phyloP scores from a whole-genome alignment of 352 stramenopile genomes.

The Halophytophthora batemanensis region DNA sequence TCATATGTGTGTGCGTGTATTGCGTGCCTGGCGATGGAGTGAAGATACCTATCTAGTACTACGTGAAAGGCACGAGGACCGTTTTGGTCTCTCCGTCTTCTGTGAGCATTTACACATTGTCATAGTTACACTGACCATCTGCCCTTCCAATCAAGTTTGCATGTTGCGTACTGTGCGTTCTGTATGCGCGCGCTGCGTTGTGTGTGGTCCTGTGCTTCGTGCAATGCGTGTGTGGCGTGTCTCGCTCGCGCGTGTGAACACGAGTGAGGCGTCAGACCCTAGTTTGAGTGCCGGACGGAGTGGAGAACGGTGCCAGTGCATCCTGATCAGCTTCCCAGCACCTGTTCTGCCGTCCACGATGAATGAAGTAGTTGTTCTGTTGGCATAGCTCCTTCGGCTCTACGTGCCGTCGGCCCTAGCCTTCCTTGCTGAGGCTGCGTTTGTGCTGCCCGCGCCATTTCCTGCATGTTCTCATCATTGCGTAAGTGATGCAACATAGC shows the following conservation, averaged over 20 bases:
- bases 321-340: too few relatives aligned
- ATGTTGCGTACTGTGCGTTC: conserved; percentile 2
- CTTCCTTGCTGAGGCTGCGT: too few relatives aligned
- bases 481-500: conserved; percentile 11
- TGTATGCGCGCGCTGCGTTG: too few relatives aligned
- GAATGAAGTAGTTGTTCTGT: conserved; percentile 4
- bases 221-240: conserved; percentile 2
- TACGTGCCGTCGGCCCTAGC: not conserved
- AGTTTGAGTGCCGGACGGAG: not conserved
- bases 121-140: conserved; percentile 78
- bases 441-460: not conserved
- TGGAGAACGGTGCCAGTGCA: too few relatives aligned
- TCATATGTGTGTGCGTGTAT: conserved; percentile 4
- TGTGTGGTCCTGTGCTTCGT: too few relatives aligned
- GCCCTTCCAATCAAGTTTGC: conserved; percentile 13
- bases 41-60: conserved; percentile 44
- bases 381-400: not conserved
- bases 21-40: conserved; percentile 34
- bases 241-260: too few relatives aligned
- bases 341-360: not conserved
- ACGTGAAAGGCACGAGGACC: conserved; percentile 42
- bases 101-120: conserved; percentile 61
- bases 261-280: too few relatives aligned
- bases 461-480: not conserved
- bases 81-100: conserved; percentile 49